Conservation (phyloP, 306 rosid species). For the Astragalus glycyphyllos region DNA sequence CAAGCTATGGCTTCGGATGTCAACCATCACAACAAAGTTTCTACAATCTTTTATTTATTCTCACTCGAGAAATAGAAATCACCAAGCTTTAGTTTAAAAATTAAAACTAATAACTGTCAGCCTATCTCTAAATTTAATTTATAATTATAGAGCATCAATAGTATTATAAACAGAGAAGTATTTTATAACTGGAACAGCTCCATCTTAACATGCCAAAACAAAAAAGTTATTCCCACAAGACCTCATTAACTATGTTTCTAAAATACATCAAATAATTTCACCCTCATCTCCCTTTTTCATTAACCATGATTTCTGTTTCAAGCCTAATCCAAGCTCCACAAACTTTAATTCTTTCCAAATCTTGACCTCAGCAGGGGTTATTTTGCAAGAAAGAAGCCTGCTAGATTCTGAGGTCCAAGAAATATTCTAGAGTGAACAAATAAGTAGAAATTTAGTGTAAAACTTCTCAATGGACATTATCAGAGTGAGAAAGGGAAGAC, state of each 20-base stretch:
- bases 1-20: slow-evolving; percentile 19
- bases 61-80: slow-evolving; percentile 5
- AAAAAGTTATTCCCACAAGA: slow-evolving; percentile 14
- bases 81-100: slow-evolving; percentile 27
- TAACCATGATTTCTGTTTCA: not conserved
- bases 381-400: not conserved
- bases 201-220: slow-evolving; percentile 18
- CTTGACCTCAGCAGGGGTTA: not conserved
- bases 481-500: not conserved
- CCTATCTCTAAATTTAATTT: slow-evolving; percentile 12
- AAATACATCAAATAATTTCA: slow-evolving; percentile 8
- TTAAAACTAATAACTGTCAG: slow-evolving; percentile 1
- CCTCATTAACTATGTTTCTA: slow-evolving; percentile 18
- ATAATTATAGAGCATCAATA: slow-evolving; percentile 3
- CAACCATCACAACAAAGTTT: slow-evolving; percentile 25
- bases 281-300: not conserved
- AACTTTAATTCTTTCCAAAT: slow-evolving; percentile 19
- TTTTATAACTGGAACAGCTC: not conserved
- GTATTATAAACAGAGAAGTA: not conserved
- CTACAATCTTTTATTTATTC: slow-evolving; percentile 20
- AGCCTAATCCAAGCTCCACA: slow-evolving; percentile 15
- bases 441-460: slow-evolving; percentile 19
- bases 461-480: slow-evolving; percentile 7
- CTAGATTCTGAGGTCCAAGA: not conserved
- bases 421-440: slow-evolving; percentile 11